These are phyloP conservation scores for Meira miltonrushii DNA, from an alignment of 1,284 basidiomycete species.

Conservation along the genomic window DNA sequence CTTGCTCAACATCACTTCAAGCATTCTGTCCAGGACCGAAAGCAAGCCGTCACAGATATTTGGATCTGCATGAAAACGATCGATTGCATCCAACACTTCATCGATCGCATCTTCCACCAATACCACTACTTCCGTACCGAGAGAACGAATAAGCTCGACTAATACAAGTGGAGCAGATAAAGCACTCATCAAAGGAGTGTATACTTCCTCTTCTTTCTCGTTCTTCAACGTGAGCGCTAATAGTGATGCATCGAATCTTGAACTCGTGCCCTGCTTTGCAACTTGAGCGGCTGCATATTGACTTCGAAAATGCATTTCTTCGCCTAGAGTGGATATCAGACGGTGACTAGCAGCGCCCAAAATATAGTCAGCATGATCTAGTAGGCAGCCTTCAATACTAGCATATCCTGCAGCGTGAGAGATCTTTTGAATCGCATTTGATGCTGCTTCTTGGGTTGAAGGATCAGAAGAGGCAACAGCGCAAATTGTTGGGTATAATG, in stretches of 20 bases:
- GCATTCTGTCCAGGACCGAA: constrained; percentile 34
- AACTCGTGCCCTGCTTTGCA: too few species aligned
- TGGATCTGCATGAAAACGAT: constrained; percentile 42
- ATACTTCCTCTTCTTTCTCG: not conserved
- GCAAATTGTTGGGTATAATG: constrained; percentile 39
- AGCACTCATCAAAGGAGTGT: constrained; percentile 33
- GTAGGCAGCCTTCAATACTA: constrained; percentile 29
- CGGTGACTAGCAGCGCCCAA: constrained; percentile 43
- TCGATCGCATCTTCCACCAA: constrained; percentile 50
- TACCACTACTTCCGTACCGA: constrained; percentile 41
- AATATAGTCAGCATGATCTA: constrained; percentile 48
- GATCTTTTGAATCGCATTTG: constrained; percentile 24
- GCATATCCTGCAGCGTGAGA: constrained; percentile 39
- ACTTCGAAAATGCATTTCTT: constrained; percentile 9
- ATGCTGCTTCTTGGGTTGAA: constrained; percentile 15
- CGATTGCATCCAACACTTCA: constrained; percentile 47
- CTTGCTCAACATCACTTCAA: constrained; percentile 27
- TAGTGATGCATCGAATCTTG: not conserved
- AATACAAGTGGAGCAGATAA: constrained; percentile 47
- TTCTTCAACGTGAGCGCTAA: not conserved
- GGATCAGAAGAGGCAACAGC: constrained; percentile 23
- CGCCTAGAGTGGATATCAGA: constrained; percentile 16
- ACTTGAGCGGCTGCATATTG: not conserved
- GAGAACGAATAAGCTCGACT: constrained; percentile 43
- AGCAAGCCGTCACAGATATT: constrained; percentile 36